Percentiles rank a stretch among this genome's conserved stretches.
Conservation (phyloP, 306 rosid species). For the Cucurbita pepo region DNA sequence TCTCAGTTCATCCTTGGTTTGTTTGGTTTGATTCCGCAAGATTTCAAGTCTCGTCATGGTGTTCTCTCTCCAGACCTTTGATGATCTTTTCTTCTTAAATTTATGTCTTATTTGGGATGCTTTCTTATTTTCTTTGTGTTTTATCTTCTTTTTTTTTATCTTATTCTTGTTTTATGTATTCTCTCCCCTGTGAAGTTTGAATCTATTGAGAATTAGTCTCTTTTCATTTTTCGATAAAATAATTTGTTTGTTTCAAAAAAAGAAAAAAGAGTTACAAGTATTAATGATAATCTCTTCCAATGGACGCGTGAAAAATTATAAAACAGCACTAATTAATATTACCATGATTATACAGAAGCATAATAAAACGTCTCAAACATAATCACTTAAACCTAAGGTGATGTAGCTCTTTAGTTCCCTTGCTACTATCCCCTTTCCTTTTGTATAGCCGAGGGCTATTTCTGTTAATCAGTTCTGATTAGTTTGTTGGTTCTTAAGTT, state of each 20-base stretch:
- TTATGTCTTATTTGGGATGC: too few species aligned
- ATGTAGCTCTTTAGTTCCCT: not conserved
- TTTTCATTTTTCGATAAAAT: too few species aligned
- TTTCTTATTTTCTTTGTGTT: too few species aligned
- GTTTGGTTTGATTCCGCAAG: too few species aligned
- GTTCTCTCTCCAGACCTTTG: too few species aligned
- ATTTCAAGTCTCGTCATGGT: too few species aligned
- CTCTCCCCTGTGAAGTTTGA: too few species aligned
- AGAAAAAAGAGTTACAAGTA: not conserved
- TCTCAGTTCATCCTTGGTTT: too few species aligned
- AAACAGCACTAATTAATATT: not conserved
- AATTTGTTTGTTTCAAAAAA: not conserved
- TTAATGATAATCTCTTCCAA: not conserved
- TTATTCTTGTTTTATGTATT: too few species aligned
- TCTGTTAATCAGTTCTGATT: not conserved
- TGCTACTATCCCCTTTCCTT: not conserved
- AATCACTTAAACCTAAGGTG: not conserved
- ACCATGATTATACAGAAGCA: not conserved
- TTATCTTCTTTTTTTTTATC: too few species aligned
- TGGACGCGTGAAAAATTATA: not conserved
- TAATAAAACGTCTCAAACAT: not conserved
- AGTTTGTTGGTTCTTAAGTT: not conserved
- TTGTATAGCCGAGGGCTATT: not conserved
- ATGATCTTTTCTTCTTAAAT: too few species aligned
- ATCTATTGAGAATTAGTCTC: too few species aligned